Conservation (phyloP, 805 yeast genomes). For the Barnettozyma vustinii region DNA sequence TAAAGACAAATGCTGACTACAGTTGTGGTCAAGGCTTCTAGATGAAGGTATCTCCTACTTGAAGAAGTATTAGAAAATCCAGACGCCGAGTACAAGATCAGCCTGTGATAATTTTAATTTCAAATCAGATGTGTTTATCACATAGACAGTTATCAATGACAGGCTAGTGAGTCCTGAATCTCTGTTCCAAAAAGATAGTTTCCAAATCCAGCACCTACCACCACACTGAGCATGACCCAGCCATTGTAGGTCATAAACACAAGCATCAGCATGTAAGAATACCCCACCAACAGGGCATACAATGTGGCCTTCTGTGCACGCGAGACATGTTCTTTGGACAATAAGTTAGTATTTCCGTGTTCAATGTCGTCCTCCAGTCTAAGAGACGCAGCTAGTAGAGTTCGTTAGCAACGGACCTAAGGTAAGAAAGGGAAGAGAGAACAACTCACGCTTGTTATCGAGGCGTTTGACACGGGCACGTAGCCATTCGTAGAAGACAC, state of each 20-base stretch:
- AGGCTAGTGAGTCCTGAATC: conserved; percentile 22
- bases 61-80: too few species aligned
- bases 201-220: conserved; percentile 67
- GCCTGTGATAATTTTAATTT: too few species aligned
- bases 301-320: conserved; percentile 33
- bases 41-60: too few species aligned
- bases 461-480: conserved; percentile 25
- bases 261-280: conserved; percentile 69
- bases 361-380: conserved; percentile 6
- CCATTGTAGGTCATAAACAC: conserved; percentile 86
- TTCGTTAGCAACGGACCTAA: conserved; percentile 2
- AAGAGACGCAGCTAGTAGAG: conserved; percentile 6
- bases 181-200: conserved; percentile 51
- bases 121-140: not conserved
- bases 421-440: not conserved
- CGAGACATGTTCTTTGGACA: conserved; percentile 15
- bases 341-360: conserved; percentile 8
- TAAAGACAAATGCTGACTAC: not conserved
- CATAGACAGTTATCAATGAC: conserved; percentile 16
- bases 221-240: conserved; percentile 75
- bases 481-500: conserved; percentile 60
- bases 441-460: conserved; percentile 19
- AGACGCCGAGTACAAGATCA: not conserved
- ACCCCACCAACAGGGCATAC: conserved; percentile 64
- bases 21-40: not conserved